Percentiles rank a stretch among this genome's conserved stretches.
These are phyloP conservation scores for Aquanectria penicillioides DNA, from an alignment of 2,329 filamentous ascomycete genomes.

Conservation along the genomic window DNA sequence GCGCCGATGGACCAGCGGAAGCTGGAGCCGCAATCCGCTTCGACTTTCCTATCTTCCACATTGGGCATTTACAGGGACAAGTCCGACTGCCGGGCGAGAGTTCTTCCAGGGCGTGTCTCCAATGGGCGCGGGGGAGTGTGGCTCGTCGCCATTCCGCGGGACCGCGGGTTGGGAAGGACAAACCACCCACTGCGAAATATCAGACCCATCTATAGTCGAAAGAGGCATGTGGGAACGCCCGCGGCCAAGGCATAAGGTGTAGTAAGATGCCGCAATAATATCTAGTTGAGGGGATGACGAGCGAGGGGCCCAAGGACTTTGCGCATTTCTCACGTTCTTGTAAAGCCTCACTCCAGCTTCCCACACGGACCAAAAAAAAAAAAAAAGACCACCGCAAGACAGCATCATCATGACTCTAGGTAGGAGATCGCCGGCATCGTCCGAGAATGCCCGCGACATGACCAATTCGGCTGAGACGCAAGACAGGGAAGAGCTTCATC, in stretches of 20 bases:
- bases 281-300: slow-evolving; percentile 9
- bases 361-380: background rate
- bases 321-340: background rate
- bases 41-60: background rate
- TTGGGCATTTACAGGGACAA: background rate
- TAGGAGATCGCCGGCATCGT: slow-evolving; percentile 12
- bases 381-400: background rate
- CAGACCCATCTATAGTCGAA: slow-evolving; percentile 5
- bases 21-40: slow-evolving; percentile 15
- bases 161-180: slow-evolving; percentile 1
- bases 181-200: slow-evolving; percentile 10
- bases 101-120: background rate
- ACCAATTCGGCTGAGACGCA: slow-evolving; percentile 10
- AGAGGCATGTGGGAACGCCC: slow-evolving; percentile 25
- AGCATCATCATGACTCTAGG: slow-evolving; percentile 35
- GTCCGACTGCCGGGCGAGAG: slow-evolving; percentile 10
- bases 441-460: background rate
- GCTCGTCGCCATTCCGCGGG: background rate
- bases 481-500: slow-evolving; percentile 38
- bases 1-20: background rate
- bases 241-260: background rate
- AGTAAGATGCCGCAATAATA: slow-evolving; percentile 7
- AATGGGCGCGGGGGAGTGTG: slow-evolving; percentile 1
- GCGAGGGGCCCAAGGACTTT: slow-evolving; percentile 2
- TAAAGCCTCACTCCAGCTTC: background rate